These are phyloP conservation scores for Oxyria digyna DNA, from an alignment of 148 eudicot species.

Conservation along the genomic window DNA sequence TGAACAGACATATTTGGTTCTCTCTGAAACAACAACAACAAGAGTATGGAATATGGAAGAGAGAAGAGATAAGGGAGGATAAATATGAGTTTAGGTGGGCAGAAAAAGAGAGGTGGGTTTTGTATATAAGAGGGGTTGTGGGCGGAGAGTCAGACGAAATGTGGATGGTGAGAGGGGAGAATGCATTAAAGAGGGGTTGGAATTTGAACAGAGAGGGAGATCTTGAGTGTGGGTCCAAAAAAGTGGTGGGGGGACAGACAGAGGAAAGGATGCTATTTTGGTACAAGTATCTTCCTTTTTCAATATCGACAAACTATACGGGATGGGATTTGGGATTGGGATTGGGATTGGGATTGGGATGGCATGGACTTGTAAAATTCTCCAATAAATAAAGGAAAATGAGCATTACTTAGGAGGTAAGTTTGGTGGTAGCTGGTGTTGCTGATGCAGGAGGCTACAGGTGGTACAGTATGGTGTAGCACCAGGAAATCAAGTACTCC, in stretches of 20 bases:
- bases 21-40: neutral
- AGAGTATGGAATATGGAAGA: too few species aligned
- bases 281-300: neutral
- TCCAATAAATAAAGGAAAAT: too few species aligned
- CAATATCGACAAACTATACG: neutral
- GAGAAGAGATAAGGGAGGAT: neutral
- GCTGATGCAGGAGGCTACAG: too few species aligned
- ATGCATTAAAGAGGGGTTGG: neutral
- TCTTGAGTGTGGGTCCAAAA: neutral
- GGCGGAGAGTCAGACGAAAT: conserved; percentile 7
- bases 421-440: too few species aligned
- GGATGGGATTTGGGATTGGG: too few species aligned
- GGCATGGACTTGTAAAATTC: too few species aligned
- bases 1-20: conserved; percentile 18
- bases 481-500: too few species aligned
- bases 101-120: neutral
- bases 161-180: neutral
- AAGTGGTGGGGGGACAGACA: conserved; percentile 2
- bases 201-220: neutral
- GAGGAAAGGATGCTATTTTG: neutral
- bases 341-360: too few species aligned
- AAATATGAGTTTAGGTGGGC: neutral
- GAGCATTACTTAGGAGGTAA: too few species aligned
- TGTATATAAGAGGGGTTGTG: neutral
- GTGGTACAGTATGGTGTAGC: neutral